phyloP scores from a whole-genome alignment of 306 rosid genomes.

The Trifolium pratense region DNA sequence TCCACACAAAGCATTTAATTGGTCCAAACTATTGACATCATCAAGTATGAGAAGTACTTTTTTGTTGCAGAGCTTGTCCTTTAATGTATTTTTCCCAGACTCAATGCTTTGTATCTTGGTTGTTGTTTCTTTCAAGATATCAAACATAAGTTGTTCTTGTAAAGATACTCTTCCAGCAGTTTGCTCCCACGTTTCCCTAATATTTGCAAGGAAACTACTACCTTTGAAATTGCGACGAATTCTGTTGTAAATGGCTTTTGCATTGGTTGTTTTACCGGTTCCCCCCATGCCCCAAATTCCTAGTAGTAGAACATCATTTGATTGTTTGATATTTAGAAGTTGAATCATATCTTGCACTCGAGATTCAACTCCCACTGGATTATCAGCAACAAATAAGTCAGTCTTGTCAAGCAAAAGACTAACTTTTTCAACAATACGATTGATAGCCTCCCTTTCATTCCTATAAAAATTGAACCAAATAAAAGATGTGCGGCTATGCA shows the following conservation, averaged over 20 bases:
- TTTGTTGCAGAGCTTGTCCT: neutral
- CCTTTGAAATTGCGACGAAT: neutral
- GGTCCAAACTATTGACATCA: no score
- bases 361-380: neutral
- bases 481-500: no score
- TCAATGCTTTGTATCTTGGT: neutral
- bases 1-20: no score
- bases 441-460: neutral
- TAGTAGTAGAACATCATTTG: neutral
- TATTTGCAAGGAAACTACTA: neutral
- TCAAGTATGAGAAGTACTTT: no score
- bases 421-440: neutral
- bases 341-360: neutral
- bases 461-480: neutral
- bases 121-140: neutral
- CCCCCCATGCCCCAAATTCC: conserved; percentile 16
- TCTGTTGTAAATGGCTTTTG: neutral
- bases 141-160: neutral
- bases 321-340: neutral
- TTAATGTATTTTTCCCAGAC: neutral
- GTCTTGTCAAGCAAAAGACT: neutral
- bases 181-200: neutral
- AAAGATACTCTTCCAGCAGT: neutral
- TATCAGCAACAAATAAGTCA: neutral
- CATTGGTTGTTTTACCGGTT: neutral